These are phyloP conservation scores for Myriosclerotinia curreyana DNA, from an alignment of 2,329 filamentous ascomycete genomes.

Conservation along the genomic window DNA sequence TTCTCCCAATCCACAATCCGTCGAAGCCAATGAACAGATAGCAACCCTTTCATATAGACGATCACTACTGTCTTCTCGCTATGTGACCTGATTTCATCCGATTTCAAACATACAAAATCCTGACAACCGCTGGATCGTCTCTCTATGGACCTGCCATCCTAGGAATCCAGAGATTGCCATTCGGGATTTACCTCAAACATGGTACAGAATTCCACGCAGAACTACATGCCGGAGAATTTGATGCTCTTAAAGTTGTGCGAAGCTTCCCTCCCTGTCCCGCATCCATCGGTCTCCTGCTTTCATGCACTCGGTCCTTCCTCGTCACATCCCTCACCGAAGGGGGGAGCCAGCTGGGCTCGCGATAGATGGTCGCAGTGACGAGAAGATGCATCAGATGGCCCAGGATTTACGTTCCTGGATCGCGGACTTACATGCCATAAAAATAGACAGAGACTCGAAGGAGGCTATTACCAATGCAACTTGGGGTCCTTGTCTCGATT, in stretches of 20 bases:
- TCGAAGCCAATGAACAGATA: background rate
- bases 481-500: too few relatives aligned
- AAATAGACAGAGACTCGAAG: too few relatives aligned
- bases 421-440: too few relatives aligned
- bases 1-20: background rate
- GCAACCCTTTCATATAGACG: background rate
- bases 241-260: background rate
- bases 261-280: background rate
- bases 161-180: too few relatives aligned
- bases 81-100: background rate
- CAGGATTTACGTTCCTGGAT: too few relatives aligned
- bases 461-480: too few relatives aligned
- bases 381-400: too few relatives aligned
- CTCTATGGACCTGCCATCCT: background rate
- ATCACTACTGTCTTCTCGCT: background rate
- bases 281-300: background rate
- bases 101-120: background rate
- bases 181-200: conserved; percentile 2
- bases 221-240: background rate
- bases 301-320: background rate
- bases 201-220: background rate
- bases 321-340: background rate
- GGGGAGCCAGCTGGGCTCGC: background rate
- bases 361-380: too few relatives aligned
- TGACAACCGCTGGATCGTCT: background rate